A percentile compares a stretch with the other conserved stretches of the same genome.
phyloP scores from a whole-genome alignment of 257 asterid species.

The Ilex aquifolium region DNA sequence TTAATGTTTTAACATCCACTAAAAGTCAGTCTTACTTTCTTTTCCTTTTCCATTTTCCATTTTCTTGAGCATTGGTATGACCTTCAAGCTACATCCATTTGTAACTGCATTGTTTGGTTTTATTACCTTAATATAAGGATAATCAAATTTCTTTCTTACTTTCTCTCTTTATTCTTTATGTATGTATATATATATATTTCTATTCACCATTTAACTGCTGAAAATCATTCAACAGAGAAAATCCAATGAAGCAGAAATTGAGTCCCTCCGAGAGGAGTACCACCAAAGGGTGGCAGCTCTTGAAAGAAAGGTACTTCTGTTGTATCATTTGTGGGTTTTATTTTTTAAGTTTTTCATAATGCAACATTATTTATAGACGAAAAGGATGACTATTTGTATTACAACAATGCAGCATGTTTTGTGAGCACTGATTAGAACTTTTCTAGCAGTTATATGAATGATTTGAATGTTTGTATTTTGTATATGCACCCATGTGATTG shows the following conservation, averaged over 20 bases:
- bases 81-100: background rate
- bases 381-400: too few relatives aligned
- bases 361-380: constrained; percentile 6
- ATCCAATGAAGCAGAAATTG: constrained; percentile 81
- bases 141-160: background rate
- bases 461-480: too few relatives aligned
- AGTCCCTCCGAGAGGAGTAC: constrained; percentile 87
- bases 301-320: constrained; percentile 77
- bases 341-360: constrained; percentile 14
- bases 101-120: background rate
- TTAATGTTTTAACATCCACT: too few relatives aligned
- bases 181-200: too few relatives aligned
- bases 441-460: too few relatives aligned
- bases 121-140: background rate
- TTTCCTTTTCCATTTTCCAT: background rate
- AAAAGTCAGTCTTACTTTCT: background rate
- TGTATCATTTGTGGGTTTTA: constrained; percentile 13
- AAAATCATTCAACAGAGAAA: constrained; percentile 38
- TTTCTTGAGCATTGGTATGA: background rate
- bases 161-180: too few relatives aligned
- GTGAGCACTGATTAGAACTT: too few relatives aligned
- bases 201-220: too few relatives aligned
- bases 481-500: too few relatives aligned
- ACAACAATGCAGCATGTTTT: too few relatives aligned
- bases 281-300: constrained; percentile 84